Evolutionary conservation across 2,329 filamentous ascomycete genomes (phyloP).

Genomic region (Plenodomus biglobosus): DNA sequence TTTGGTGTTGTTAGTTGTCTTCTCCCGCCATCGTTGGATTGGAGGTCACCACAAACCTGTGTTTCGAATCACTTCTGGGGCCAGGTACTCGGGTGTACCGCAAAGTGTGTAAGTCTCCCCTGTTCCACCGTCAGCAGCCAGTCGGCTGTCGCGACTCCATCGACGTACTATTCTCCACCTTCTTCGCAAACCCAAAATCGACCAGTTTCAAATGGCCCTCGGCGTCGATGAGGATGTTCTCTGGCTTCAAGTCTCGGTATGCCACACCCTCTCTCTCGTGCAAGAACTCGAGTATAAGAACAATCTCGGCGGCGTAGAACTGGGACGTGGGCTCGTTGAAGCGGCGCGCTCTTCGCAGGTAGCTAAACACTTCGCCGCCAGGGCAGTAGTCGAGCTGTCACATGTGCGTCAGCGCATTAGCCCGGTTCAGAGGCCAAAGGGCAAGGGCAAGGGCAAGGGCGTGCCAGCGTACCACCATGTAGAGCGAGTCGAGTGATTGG

Average conservation of each 20-base stretch:
- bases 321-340: slow-evolving; percentile 78
- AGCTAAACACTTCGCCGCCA: slow-evolving; percentile 82
- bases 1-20: slow-evolving; percentile 25
- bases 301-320: slow-evolving; percentile 83
- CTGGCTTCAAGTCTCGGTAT: slow-evolving; percentile 79
- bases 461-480: slow-evolving; percentile 64
- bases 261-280: slow-evolving; percentile 79
- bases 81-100: slow-evolving; percentile 81
- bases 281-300: slow-evolving; percentile 76
- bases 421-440: neutral
- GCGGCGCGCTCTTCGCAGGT: slow-evolving; percentile 72
- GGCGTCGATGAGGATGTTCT: slow-evolving; percentile 76
- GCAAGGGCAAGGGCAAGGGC: too few species aligned
- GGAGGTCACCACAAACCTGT: slow-evolving; percentile 55
- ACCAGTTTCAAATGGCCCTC: slow-evolving; percentile 81
- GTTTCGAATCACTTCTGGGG: slow-evolving; percentile 81
- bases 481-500: slow-evolving; percentile 75
- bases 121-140: slow-evolving; percentile 25
- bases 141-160: slow-evolving; percentile 10
- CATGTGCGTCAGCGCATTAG: slow-evolving; percentile 15
- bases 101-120: slow-evolving; percentile 80
- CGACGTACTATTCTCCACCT: slow-evolving; percentile 60
- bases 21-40: neutral
- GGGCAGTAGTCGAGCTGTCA: slow-evolving; percentile 73
- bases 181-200: slow-evolving; percentile 84